These are phyloP conservation scores for Stagonosporopsis vannaccii DNA, from an alignment of 2,329 filamentous ascomycete species.

Conservation along the genomic window DNA sequence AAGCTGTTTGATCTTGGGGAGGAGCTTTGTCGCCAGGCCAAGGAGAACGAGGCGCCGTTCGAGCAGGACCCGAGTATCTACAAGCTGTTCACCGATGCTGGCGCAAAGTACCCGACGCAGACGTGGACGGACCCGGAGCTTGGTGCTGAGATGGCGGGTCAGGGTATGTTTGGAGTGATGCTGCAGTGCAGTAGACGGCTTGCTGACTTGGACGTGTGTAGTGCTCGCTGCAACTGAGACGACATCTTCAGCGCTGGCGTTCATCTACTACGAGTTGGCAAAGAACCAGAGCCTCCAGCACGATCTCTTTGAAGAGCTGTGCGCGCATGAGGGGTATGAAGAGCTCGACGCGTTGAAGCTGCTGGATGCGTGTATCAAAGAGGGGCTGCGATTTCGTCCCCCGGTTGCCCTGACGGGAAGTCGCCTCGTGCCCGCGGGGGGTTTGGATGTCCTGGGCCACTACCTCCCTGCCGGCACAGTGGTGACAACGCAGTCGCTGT, in stretches of 20 bases:
- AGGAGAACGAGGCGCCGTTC: neutral
- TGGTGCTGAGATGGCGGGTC: slow-evolving; percentile 31
- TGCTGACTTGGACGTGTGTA: neutral
- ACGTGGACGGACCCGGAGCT: slow-evolving; percentile 26
- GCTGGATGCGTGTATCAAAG: slow-evolving; percentile 27
- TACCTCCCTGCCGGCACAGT: slow-evolving; percentile 27
- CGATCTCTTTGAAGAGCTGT: slow-evolving; percentile 21
- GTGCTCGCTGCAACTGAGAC: slow-evolving; percentile 32
- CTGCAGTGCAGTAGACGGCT: neutral
- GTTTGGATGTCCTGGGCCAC: slow-evolving; percentile 23
- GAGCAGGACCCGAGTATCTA: slow-evolving; percentile 23
- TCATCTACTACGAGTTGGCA: slow-evolving; percentile 30
- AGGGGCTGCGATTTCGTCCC: slow-evolving; percentile 32
- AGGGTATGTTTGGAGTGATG: neutral
- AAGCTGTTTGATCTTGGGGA: slow-evolving; percentile 28
- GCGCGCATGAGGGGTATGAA: slow-evolving; percentile 25
- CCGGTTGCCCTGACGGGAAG: slow-evolving; percentile 32
- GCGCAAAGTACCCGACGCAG: slow-evolving; percentile 29
- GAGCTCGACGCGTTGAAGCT: slow-evolving; percentile 29
- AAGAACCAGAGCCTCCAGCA: slow-evolving; percentile 26
- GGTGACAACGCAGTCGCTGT: slow-evolving; percentile 26
- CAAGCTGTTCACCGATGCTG: slow-evolving; percentile 22
- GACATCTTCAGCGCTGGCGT: slow-evolving; percentile 28
- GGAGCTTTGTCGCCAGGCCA: slow-evolving; percentile 23
- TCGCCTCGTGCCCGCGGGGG: slow-evolving; percentile 24